Evolutionary conservation across 495 filamentous ascomycete genomes (phyloP).

Genomic region (Hypoxylon cercidicola): DNA sequence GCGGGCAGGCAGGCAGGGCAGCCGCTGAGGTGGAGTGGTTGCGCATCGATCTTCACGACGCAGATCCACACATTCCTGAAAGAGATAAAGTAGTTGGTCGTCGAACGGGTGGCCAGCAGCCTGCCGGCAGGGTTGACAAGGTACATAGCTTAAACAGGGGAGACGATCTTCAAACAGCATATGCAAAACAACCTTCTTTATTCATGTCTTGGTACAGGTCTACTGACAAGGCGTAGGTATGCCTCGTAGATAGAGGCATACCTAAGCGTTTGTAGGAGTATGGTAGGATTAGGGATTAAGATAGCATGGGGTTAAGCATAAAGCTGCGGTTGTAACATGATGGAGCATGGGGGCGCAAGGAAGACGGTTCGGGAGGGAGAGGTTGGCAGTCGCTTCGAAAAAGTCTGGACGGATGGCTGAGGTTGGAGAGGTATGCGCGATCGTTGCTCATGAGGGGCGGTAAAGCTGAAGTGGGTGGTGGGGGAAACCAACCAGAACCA

Average conservation of each 20-base stretch:
- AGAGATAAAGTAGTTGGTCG: constrained; percentile 39
- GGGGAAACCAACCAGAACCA: constrained; percentile 25
- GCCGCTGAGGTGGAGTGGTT: constrained; percentile 30
- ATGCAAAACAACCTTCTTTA: constrained; percentile 28
- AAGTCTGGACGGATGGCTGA: constrained; percentile 10
- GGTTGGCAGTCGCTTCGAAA: background rate
- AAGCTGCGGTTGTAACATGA: constrained; percentile 14
- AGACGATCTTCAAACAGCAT: constrained; percentile 28
- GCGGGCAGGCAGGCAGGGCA: constrained; percentile 10
- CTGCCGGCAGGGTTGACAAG: constrained; percentile 5
- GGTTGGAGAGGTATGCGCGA: constrained; percentile 28
- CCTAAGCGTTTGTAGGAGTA: too few species aligned
- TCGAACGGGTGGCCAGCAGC: constrained; percentile 28
- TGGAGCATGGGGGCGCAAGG: background rate
- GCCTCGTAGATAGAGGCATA: constrained; percentile 9
- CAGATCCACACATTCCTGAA: constrained; percentile 37
- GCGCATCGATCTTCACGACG: constrained; percentile 40
- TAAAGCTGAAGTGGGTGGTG: constrained; percentile 32
- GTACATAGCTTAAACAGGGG: constrained; percentile 6
- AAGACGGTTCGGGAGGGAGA: background rate
- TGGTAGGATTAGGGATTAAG: constrained; percentile 10
- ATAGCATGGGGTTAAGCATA: constrained; percentile 25
- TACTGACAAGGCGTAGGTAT: constrained; percentile 2
- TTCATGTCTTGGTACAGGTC: background rate
- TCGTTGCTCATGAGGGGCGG: constrained; percentile 29